Evolutionary conservation across 345 rosid species (phyloP).

Genomic region (Hirschfeldia incana): DNA sequence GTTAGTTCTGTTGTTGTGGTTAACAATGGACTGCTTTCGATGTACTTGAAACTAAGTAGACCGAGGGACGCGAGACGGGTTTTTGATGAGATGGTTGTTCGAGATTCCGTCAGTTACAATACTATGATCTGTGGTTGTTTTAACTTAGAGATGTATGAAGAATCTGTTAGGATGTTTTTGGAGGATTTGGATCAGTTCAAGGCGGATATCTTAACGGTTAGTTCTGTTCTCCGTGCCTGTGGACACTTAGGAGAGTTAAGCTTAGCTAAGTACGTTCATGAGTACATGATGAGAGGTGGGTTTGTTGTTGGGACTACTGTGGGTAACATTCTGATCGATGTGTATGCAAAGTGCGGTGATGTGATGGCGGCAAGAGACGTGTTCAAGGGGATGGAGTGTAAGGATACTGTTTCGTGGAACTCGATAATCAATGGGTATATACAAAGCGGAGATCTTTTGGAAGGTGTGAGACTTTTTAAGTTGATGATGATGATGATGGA

Average conservation of each 20-base stretch:
- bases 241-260: conserved; percentile 46
- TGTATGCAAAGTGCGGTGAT: conserved; percentile 61
- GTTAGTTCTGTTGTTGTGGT: conserved; percentile 41
- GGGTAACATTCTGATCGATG: conserved; percentile 55
- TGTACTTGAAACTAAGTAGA: conserved; percentile 58
- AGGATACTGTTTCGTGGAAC: conserved; percentile 68
- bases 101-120: conserved; percentile 63
- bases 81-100: conserved; percentile 53
- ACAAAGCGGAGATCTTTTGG: conserved; percentile 40
- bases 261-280: conserved; percentile 51
- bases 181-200: conserved; percentile 44
- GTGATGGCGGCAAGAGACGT: conserved; percentile 48
- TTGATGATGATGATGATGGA: conserved; percentile 50
- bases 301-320: conserved; percentile 43
- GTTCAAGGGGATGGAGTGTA: conserved; percentile 46
- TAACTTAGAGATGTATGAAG: conserved; percentile 47
- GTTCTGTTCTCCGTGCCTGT: conserved; percentile 62
- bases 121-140: conserved; percentile 61
- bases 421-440: conserved; percentile 54
- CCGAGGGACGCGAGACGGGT: conserved; percentile 44
- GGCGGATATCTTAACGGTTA: conserved; percentile 56
- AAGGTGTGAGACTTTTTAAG: conserved; percentile 54
- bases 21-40: conserved; percentile 57
- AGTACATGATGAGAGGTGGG: conserved; percentile 44
- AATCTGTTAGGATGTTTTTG: conserved; percentile 47